Percentiles rank a stretch among this genome's conserved stretches.
Conservation (phyloP, 495 filamentous ascomycete species). For the Trichoderma parareesei region DNA sequence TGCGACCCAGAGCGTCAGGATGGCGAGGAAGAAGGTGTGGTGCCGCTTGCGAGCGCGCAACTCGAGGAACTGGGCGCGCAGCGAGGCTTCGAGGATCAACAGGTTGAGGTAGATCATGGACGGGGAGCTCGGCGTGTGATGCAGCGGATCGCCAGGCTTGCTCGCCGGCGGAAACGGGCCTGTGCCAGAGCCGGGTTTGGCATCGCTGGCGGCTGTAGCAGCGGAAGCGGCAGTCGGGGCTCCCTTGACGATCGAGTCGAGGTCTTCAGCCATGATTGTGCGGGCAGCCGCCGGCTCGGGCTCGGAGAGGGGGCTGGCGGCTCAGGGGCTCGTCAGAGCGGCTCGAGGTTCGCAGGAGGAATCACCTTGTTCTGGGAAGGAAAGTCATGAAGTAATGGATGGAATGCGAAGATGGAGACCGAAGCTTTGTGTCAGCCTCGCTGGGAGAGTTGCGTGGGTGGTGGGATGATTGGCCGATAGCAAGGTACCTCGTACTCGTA, state of each 20-base stretch:
- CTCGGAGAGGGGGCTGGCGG: neutral
- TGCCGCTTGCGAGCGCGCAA: conserved; percentile 82
- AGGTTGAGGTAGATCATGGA: conserved; percentile 99
- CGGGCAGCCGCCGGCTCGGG: conserved; percentile 1
- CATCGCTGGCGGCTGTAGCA: conserved; percentile 25
- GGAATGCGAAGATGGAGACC: neutral
- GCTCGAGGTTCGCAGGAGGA: neutral
- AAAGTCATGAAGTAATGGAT: neutral
- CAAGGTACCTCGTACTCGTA: too few relatives aligned
- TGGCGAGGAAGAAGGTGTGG: conserved; percentile 85
- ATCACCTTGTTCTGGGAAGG: neutral
- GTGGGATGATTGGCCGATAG: neutral
- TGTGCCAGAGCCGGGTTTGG: conserved; percentile 28
- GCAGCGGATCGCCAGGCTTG: conserved; percentile 62
- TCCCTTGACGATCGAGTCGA: conserved; percentile 87
- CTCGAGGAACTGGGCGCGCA: conserved; percentile 86
- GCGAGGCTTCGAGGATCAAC: conserved; percentile 87
- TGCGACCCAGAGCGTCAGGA: conserved; percentile 69
- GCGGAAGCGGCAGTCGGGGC: conserved; percentile 38
- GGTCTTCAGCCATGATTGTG: conserved; percentile 41
- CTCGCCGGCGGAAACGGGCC: conserved; percentile 31
- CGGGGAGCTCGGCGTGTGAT: conserved; percentile 72
- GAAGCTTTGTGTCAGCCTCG: neutral
- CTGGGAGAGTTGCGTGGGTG: conserved; percentile 2
- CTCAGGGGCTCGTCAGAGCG: neutral